Conservation (phyloP, 257 asterid genomes). For the Dorcoceras hygrometricum region DNA sequence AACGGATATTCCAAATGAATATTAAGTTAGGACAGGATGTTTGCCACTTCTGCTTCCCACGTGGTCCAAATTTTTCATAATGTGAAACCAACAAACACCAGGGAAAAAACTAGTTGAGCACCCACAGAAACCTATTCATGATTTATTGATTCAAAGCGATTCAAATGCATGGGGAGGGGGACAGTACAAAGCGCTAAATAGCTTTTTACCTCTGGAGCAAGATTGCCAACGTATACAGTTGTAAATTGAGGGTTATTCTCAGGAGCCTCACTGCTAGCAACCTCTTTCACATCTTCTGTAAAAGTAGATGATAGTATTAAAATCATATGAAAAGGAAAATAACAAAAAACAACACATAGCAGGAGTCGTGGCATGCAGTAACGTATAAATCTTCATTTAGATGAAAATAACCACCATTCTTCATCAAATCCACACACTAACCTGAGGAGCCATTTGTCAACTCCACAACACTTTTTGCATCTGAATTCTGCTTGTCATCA, state of each 20-base stretch:
- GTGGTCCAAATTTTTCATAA: background rate
- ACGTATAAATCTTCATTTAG: background rate
- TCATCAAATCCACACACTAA: conserved; percentile 26
- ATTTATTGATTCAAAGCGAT: background rate
- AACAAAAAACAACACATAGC: background rate
- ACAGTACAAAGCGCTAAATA: background rate
- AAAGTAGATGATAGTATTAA: conserved; percentile 17
- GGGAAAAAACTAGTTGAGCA: background rate
- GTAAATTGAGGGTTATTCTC: conserved; percentile 86
- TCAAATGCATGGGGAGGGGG: background rate
- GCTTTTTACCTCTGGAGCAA: conserved; percentile 75
- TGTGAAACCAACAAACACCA: background rate
- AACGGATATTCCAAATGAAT: too few species aligned
- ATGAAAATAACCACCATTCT: background rate
- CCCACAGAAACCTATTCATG: background rate
- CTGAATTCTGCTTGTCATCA: conserved; percentile 79
- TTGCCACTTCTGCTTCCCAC: background rate
- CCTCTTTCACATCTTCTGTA: conserved; percentile 83
- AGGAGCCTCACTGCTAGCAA: conserved; percentile 68
- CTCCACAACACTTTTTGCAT: conserved; percentile 83
- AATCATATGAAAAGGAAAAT: background rate
- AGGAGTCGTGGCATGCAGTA: background rate
- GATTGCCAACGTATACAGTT: conserved; percentile 91
- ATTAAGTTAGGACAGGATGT: background rate
- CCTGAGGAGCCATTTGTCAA: conserved; percentile 81